Evolutionary conservation across 2,329 filamentous ascomycete species (phyloP).

Genomic region (Colletotrichum sp.): DNA sequence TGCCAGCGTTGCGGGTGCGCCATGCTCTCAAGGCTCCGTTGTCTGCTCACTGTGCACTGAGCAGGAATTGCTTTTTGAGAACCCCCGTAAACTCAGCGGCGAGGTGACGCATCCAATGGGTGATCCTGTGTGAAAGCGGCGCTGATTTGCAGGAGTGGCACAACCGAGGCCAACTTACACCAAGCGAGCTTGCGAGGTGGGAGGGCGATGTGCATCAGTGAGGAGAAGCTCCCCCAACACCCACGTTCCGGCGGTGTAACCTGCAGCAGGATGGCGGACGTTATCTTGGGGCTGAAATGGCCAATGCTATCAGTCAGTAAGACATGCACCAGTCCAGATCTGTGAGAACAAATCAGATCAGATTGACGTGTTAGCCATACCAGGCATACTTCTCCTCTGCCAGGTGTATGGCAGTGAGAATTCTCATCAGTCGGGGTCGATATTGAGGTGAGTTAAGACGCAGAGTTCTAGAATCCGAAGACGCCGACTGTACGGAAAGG

Average conservation of each 20-base stretch:
- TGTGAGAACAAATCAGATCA: neutral
- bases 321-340: neutral
- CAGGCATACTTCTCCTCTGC: neutral
- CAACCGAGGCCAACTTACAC: neutral
- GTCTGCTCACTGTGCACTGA: neutral
- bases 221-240: neutral
- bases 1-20: neutral
- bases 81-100: neutral
- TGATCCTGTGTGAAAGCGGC: neutral
- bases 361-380: neutral
- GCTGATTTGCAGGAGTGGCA: neutral
- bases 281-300: neutral
- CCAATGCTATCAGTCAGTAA: neutral
- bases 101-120: neutral
- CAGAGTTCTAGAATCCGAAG: neutral
- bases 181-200: neutral
- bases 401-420: neutral
- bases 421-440: neutral
- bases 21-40: neutral
- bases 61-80: neutral
- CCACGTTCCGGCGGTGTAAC: neutral
- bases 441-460: neutral
- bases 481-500: neutral
- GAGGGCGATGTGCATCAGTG: neutral
- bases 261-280: neutral